Conservation (phyloP, 2,329 filamentous ascomycete species). For the Colletotrichum magnum region DNA sequence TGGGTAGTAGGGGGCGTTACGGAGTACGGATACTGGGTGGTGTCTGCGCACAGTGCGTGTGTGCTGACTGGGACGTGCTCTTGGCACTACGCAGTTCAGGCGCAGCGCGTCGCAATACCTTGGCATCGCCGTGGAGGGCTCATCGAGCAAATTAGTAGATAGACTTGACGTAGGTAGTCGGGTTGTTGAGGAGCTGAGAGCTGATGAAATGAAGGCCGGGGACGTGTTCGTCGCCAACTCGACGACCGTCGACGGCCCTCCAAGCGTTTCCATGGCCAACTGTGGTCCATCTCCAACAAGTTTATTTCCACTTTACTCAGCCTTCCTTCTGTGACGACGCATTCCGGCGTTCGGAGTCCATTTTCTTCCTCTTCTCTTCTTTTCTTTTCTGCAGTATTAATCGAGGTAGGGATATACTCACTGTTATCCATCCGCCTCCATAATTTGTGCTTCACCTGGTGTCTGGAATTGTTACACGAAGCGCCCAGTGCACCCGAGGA, state of each 20-base stretch:
- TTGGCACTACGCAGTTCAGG: conserved; percentile 23
- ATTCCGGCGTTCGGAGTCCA: not conserved
- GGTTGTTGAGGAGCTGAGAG: not conserved
- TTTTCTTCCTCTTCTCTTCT: not conserved
- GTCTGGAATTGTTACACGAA: conserved; percentile 28
- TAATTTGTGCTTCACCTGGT: conserved; percentile 32
- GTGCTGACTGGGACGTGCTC: conserved; percentile 5
- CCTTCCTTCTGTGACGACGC: too few species aligned
- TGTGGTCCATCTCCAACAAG: not conserved
- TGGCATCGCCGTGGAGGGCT: conserved; percentile 18
- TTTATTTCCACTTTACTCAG: not conserved
- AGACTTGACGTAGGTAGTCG: conserved; percentile 17
- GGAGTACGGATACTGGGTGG: not conserved
- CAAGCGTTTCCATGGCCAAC: not conserved
- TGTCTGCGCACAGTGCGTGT: not conserved
- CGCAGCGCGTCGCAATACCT: conserved; percentile 29
- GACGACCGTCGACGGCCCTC: not conserved
- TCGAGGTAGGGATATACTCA: too few species aligned
- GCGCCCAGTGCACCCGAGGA: not conserved
- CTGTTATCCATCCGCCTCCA: conserved; percentile 14
- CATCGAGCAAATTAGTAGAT: not conserved
- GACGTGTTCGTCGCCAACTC: conserved; percentile 2
- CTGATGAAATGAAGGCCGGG: conserved; percentile 20
- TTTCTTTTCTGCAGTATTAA: too few species aligned
- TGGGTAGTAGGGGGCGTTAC: not conserved